Evolutionary conservation across 768 basidiomycete genomes (phyloP).

Genomic region (Serendipita sp.): DNA sequence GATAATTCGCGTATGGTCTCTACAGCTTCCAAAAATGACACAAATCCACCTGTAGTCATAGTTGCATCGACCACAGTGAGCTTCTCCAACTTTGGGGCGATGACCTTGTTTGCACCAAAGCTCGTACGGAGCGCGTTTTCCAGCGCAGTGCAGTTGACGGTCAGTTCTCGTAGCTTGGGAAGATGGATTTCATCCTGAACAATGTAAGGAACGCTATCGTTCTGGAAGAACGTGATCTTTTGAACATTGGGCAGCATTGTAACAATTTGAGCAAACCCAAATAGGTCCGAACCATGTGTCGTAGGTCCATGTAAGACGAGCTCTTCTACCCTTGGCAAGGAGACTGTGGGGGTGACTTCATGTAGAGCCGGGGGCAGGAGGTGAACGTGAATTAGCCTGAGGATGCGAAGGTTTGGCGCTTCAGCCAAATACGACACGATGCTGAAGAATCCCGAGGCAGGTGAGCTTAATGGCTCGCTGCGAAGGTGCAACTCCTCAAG

Average conservation of each 20-base stretch:
- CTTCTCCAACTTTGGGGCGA: background rate
- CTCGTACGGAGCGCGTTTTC: background rate
- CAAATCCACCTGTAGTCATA: background rate
- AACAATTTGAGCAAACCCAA: background rate
- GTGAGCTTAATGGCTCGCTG: background rate
- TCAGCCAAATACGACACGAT: background rate
- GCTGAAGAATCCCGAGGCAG: slow-evolving; percentile 2
- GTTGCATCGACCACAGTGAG: background rate
- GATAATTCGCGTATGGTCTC: background rate
- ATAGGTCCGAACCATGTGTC: background rate
- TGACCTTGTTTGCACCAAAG: background rate
- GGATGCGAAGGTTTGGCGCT: background rate
- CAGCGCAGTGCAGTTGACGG: background rate
- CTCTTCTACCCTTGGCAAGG: background rate
- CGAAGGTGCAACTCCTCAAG: slow-evolving; percentile 3
- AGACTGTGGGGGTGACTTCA: background rate
- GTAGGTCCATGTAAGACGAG: background rate
- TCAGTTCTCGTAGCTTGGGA: background rate
- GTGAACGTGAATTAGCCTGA: background rate
- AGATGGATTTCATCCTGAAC: background rate
- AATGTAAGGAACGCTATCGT: background rate
- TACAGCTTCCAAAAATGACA: background rate
- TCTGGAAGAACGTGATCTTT: slow-evolving; percentile 1
- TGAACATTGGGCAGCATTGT: background rate
- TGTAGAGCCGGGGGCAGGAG: background rate